Evolutionary conservation across 768 basidiomycete genomes (phyloP), one percentile per base, ranked within the genome.

Genomic region (Mrakia gelida): DNA sequence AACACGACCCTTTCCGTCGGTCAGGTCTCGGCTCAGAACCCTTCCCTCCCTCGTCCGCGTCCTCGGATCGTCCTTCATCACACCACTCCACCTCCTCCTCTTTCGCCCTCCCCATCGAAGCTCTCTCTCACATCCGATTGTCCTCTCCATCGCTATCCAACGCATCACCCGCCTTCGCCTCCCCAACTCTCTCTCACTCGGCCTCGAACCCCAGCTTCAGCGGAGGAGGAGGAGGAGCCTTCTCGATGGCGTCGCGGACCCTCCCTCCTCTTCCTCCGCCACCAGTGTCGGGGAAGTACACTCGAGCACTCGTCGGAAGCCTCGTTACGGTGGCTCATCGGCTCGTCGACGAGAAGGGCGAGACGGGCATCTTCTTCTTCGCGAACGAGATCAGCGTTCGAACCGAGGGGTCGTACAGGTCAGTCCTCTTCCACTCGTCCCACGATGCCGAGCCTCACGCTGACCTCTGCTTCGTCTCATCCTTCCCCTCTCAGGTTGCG

Each of bases 331-430:
- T 93, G 83, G 95, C 93, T 23, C 92, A 91, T 84, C 89, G 91
- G 71, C 87, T 97, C 72, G 85, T 89, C 76, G 94, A 96, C 83
- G 92, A 94, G 82, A 90, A 94, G 84, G 91, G 92, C 79, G 90
- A 91, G 80, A 88, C 89, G 72, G 95, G 95, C 10, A 91, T 97
- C 80, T 98, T 94, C 85, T 98, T 97, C 86, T 90, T 97, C 79
- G 94, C 95, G 86, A 94, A 94, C 83, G 95, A 97, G 85, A 85
- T 98, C 73, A 94, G 93, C 67, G 92, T 98, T 70, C 89, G 95
- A 77, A 95, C 93, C 28, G 95, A 98, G 88, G 95, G 95, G 30
- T 89, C 88, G 38, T 98, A 95, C 86, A 89, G 49, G 49, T 52
- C 11, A 52, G 49, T 21, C 18, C 15, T 52, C 49, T 21, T 52